phyloP scores from a whole-genome alignment of 192 early-diverging fungal genomes.

The Gryganskiella cystojenkinii region DNA sequence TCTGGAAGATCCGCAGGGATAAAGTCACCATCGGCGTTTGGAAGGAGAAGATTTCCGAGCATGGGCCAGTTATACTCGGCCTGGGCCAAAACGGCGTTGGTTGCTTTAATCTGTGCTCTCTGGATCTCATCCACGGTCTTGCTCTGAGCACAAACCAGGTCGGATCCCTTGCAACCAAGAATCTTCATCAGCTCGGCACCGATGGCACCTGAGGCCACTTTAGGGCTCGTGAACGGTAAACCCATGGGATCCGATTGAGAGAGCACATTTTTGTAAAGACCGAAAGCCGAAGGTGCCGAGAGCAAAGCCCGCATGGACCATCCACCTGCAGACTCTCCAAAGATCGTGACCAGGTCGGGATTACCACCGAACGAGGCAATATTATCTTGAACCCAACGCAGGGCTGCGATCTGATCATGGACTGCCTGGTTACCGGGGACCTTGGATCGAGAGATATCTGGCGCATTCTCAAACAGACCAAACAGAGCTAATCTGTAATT shows the following conservation, averaged over 20 bases:
- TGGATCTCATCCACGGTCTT: not conserved
- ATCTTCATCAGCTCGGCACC: not conserved
- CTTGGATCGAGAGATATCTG: not conserved
- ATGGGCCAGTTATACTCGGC: not conserved
- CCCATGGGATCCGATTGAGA: slow-evolving; percentile 1
- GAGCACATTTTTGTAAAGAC: not conserved
- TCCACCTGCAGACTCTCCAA: slow-evolving; percentile 51
- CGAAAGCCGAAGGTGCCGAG: not conserved
- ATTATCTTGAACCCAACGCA: slow-evolving; percentile 67
- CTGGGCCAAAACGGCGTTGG: not conserved
- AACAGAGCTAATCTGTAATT: slow-evolving; percentile 12
- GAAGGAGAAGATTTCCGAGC: not conserved
- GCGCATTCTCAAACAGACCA: slow-evolving; percentile 1
- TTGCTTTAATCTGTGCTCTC: not conserved
- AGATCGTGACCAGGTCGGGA: slow-evolving; percentile 59
- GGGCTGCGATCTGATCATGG: slow-evolving; percentile 36
- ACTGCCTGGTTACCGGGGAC: slow-evolving; percentile 2
- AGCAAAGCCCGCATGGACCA: slow-evolving; percentile 2
- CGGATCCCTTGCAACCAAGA: not conserved
- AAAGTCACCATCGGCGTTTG: not conserved
- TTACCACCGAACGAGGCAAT: slow-evolving; percentile 72
- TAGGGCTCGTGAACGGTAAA: not conserved
- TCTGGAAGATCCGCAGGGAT: not conserved
- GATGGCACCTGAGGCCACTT: not conserved
- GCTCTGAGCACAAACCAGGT: not conserved